Base-by-base conservation (phyloP, 2,329 filamentous ascomycete species). In the Verticillium tricorpus region DNA sequence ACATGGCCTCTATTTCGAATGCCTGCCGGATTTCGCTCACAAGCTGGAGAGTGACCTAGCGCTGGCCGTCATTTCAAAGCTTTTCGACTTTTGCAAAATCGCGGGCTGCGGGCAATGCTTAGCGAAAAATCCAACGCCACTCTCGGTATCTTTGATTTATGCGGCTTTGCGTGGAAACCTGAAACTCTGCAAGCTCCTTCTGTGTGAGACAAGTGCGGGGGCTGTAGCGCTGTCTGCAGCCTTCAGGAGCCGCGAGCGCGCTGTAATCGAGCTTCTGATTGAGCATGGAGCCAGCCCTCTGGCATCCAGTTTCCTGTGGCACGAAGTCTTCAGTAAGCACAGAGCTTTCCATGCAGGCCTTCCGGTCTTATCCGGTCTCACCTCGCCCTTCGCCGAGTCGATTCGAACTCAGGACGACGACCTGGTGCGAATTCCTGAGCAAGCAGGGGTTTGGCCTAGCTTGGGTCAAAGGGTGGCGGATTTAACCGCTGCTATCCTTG, bases 321-420 rank as follows among this genome's bases (percentile, higher is more conserved):
- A 3, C 11, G 1, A 8, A 3, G 1, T 8, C 9, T 2, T 37
- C 4, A 1, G 15, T 12, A 1, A 37, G 5, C 4, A 2, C 11
- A 12, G 1, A 4, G 15, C 6, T 1, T 5, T 28, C 28, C 8
- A 37, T 2, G 2, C 5, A 11, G 11, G 7, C 11, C 35, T 37
- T 37, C 7, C 1, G 35, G 8, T 1, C 11, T 5, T 11, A 9
- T 37, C 15, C 35, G 0, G 14, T 15, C 2, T 4, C 5, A 40
- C 3, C 15, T 40, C 37, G 37, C 37, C 37, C 15, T 40, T 15
- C 6, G 37, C 37, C 0, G 37, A 40, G 37, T 40, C 37, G 37
- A 40, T 40, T 2, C 37, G 37, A 3, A 40, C 37, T 7, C 37
- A 40, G 15, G 37, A 40, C 17, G 15, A 40, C 14, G 37, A 15